Conservation (phyloP, 495 filamentous ascomycete genomes). For the Cercophora sp. region DNA sequence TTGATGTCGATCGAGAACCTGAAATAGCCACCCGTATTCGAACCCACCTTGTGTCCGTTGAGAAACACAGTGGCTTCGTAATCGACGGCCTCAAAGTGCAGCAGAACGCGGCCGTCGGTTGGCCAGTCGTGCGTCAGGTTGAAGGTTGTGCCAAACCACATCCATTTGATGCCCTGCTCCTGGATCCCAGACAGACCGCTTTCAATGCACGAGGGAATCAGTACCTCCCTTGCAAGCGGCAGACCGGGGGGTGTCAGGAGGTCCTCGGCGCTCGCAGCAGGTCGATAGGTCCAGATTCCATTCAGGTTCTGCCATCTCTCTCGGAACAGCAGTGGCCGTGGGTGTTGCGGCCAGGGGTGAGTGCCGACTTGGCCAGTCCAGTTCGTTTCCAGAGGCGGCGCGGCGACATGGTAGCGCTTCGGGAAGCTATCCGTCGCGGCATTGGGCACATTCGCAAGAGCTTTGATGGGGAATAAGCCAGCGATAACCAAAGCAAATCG, state of each 20-base stretch:
- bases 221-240: slow-evolving; percentile 44
- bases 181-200: slow-evolving; percentile 50
- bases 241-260: slow-evolving; percentile 40
- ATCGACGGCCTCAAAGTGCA: slow-evolving; percentile 70
- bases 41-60: slow-evolving; percentile 52
- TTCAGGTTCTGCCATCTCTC: slow-evolving; percentile 60
- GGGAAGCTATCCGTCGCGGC: no score
- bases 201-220: slow-evolving; percentile 64
- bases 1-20: slow-evolving; percentile 59
- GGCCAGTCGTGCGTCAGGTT: slow-evolving; percentile 47
- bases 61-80: slow-evolving; percentile 63
- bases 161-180: slow-evolving; percentile 43
- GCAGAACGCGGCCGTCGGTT: slow-evolving; percentile 37
- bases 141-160: slow-evolving; percentile 60
- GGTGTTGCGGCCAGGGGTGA: slow-evolving; percentile 64
- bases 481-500: no score
- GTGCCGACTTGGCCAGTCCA: slow-evolving; percentile 62
- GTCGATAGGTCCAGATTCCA: slow-evolving; percentile 62
- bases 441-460: no score
- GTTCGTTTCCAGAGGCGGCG: slow-evolving; percentile 52
- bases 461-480: no score
- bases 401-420: slow-evolving; percentile 22
- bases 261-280: slow-evolving; percentile 38
- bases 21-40: slow-evolving; percentile 60
- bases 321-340: slow-evolving; percentile 57